These are phyloP conservation scores for Alliaria petiolata DNA, from an alignment of 345 rosid genomes.

Conservation along the genomic window DNA sequence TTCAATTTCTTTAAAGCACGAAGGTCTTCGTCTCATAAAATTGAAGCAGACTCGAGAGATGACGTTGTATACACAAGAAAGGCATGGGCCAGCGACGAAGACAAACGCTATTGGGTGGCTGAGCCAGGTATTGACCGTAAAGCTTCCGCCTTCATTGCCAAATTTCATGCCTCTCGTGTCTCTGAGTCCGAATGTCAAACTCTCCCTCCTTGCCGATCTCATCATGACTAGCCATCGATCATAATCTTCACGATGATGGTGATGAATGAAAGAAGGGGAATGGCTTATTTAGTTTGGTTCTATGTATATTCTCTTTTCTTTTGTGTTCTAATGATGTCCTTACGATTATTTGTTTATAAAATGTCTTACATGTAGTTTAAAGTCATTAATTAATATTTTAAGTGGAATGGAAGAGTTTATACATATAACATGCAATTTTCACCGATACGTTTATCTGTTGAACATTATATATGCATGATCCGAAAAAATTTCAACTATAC, in stretches of 20 bases:
- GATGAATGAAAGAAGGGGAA: background rate
- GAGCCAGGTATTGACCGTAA: conserved; percentile 50
- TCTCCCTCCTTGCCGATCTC: conserved; percentile 26
- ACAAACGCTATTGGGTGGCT: conserved; percentile 38
- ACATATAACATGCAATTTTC: background rate
- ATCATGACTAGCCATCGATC: conserved; percentile 19
- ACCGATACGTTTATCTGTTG: background rate
- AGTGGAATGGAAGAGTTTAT: background rate
- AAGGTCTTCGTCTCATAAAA: conserved; percentile 25
- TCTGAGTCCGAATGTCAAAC: conserved; percentile 41
- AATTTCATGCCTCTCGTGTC: conserved; percentile 46
- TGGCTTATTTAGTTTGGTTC: background rate
- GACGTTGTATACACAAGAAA: conserved; percentile 31
- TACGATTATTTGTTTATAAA: conserved; percentile 16
- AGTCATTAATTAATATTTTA: background rate
- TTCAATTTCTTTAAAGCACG: conserved; percentile 39
- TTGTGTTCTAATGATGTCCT: background rate
- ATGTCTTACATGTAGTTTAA: conserved; percentile 1
- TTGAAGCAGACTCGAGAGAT: conserved; percentile 17
- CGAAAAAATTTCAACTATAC: background rate
- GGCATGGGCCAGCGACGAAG: conserved; percentile 47
- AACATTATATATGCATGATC: background rate
- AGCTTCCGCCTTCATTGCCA: conserved; percentile 53
- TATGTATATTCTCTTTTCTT: conserved; percentile 22
- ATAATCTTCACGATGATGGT: background rate